These are phyloP conservation scores for Limnomonas spitsbergensis DNA, from an alignment of 139 green algal genomes.

Conservation along the genomic window DNA sequence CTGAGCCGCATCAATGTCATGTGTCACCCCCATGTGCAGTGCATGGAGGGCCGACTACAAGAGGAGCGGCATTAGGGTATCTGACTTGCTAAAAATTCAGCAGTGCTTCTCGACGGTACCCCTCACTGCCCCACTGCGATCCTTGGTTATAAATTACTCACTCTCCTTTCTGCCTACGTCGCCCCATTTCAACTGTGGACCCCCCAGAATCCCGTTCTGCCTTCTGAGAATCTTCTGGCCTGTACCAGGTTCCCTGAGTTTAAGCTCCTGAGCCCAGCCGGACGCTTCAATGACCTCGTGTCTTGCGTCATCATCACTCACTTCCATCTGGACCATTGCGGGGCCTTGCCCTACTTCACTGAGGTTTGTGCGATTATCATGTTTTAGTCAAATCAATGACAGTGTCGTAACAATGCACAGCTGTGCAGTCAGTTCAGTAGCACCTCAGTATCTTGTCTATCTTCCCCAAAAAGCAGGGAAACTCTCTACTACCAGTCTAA, in stretches of 20 bases:
- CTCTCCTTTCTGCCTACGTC: too few relatives aligned
- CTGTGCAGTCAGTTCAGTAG: too few relatives aligned
- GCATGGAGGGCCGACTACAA: too few relatives aligned
- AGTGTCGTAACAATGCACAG: neutral
- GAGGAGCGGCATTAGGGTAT: neutral
- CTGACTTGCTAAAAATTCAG: neutral
- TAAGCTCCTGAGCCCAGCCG: conserved; percentile 26
- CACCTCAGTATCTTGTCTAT: too few relatives aligned
- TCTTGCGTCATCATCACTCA: conserved; percentile 65
- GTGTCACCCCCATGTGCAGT: too few relatives aligned
- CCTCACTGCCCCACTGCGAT: too few relatives aligned
- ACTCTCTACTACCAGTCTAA: too few relatives aligned
- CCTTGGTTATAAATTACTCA: too few relatives aligned
- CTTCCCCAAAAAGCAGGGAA: too few relatives aligned
- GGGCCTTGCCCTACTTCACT: conserved; percentile 65
- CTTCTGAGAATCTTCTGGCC: neutral
- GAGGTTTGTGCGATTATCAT: conserved; percentile 27
- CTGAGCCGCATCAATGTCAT: too few relatives aligned
- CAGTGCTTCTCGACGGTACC: neutral
- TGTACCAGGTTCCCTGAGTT: conserved; percentile 50
- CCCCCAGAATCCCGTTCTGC: too few relatives aligned
- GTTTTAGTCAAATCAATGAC: neutral
- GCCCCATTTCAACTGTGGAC: too few relatives aligned
- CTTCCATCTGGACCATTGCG: conserved; percentile 70
- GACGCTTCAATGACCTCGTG: conserved; percentile 37